Evolutionary conservation across 2,329 filamentous ascomycete genomes (phyloP).

Genomic region (Sarocladium brachiariae): DNA sequence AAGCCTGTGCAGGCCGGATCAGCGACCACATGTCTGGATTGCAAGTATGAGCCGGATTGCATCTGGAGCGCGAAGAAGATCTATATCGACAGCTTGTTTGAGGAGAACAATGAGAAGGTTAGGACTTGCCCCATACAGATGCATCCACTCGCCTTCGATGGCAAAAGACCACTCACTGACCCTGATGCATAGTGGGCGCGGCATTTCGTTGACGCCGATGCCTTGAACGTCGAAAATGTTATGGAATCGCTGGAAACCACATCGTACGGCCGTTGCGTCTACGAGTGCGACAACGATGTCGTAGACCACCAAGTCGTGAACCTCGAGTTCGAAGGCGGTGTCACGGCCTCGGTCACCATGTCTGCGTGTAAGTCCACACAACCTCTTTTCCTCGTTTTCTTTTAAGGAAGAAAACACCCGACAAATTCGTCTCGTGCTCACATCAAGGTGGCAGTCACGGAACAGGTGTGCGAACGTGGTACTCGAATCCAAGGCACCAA

Average conservation of each 20-base stretch:
- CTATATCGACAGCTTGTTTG: slow-evolving; percentile 13
- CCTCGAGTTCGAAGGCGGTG: slow-evolving; percentile 13
- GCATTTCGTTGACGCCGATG: slow-evolving; percentile 13
- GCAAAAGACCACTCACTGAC: too few relatives aligned
- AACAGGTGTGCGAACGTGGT: slow-evolving; percentile 13
- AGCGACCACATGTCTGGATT: slow-evolving; percentile 12
- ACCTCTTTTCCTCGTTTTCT: too few relatives aligned
- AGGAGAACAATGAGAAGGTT: slow-evolving; percentile 12
- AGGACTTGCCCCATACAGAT: neutral
- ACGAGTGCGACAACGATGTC: slow-evolving; percentile 15
- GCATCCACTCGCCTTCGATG: too few relatives aligned
- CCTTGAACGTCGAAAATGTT: slow-evolving; percentile 14
- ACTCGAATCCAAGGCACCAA: slow-evolving; percentile 15
- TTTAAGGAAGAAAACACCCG: too few relatives aligned
- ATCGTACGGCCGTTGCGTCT: slow-evolving; percentile 13
- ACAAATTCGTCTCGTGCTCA: too few relatives aligned
- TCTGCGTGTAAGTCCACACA: slow-evolving; percentile 13
- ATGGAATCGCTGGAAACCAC: slow-evolving; percentile 12
- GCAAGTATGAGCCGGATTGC: slow-evolving; percentile 12
- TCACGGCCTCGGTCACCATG: slow-evolving; percentile 14
- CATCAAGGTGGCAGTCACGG: slow-evolving; percentile 11
- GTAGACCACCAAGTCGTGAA: slow-evolving; percentile 16
- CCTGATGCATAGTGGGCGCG: slow-evolving; percentile 16
- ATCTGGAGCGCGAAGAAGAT: slow-evolving; percentile 16
- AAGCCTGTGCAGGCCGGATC: slow-evolving; percentile 12